Evolutionary conservation across 345 rosid species (phyloP).

Genomic region (Xanthoceras sorbifolium): DNA sequence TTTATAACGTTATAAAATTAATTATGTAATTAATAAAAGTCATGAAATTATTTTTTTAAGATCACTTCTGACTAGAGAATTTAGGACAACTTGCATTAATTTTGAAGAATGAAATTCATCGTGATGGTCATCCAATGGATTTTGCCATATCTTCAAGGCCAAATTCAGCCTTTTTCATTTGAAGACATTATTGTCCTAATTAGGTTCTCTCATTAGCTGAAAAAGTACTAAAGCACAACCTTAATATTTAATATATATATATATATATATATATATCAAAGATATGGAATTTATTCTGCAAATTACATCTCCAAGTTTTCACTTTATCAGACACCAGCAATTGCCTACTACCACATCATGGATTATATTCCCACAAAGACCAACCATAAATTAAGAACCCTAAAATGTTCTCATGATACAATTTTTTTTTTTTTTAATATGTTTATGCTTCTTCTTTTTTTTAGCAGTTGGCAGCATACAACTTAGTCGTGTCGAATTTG

Average conservation of each 20-base stretch:
- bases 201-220: slow-evolving; percentile 19
- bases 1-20: too few species aligned
- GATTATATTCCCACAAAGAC: slow-evolving; percentile 32
- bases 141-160: background rate
- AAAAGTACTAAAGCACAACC: slow-evolving; percentile 11
- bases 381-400: background rate
- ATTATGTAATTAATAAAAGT: too few species aligned
- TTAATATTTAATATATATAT: background rate
- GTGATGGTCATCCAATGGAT: background rate
- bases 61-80: too few species aligned
- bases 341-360: slow-evolving; percentile 19
- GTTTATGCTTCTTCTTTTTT: too few species aligned
- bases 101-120: background rate
- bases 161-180: background rate
- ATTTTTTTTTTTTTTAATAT: background rate
- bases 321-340: slow-evolving; percentile 34
- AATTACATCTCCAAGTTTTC: slow-evolving; percentile 23
- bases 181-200: background rate
- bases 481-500: background rate
- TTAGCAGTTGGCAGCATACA: background rate
- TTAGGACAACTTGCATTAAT: background rate
- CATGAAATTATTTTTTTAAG: too few species aligned
- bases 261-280: background rate
- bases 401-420: background rate
- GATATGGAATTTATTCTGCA: slow-evolving; percentile 37